These are phyloP conservation scores for Gentiana dahurica DNA, from an alignment of 257 asterid species.

Conservation along the genomic window DNA sequence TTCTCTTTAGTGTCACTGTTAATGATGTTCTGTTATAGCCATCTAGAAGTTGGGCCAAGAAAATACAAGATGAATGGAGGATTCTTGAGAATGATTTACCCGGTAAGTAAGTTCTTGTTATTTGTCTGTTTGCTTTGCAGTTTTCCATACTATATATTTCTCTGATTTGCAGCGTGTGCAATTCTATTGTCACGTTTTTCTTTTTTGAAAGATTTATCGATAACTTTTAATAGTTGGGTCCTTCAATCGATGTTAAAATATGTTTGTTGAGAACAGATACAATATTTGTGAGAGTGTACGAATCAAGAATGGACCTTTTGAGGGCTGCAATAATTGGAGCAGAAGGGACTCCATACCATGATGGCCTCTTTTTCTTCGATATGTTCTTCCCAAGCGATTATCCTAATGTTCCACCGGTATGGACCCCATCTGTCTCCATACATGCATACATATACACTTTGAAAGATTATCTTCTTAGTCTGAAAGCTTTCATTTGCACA, in stretches of 20 bases:
- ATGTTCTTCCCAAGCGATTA: slow-evolving; percentile 64
- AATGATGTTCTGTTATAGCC: slow-evolving; percentile 34
- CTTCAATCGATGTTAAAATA: too few relatives aligned
- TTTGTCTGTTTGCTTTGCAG: background rate
- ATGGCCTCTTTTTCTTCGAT: slow-evolving; percentile 94
- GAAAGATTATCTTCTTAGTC: background rate
- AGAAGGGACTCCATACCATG: slow-evolving; percentile 97
- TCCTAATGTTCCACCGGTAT: slow-evolving; percentile 87
- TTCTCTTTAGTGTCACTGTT: slow-evolving; percentile 5
- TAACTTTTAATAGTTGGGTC: too few relatives aligned
- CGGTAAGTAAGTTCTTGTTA: slow-evolving; percentile 22
- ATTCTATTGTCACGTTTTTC: background rate
- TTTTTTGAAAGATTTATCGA: too few relatives aligned
- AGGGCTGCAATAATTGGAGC: slow-evolving; percentile 92
- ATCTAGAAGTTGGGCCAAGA: slow-evolving; percentile 72
- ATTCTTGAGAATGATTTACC: slow-evolving; percentile 83
- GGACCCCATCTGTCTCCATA: slow-evolving; percentile 6
- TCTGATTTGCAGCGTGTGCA: background rate
- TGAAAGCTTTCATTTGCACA: background rate
- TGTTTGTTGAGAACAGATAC: slow-evolving; percentile 36
- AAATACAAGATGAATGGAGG: slow-evolving; percentile 91
- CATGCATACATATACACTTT: too few relatives aligned
- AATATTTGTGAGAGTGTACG: slow-evolving; percentile 78
- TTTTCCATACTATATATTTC: background rate
- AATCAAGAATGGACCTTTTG: slow-evolving; percentile 86